These are phyloP conservation scores for Hyaloscypha bicolor DNA, from an alignment of 495 filamentous ascomycete species.

Conservation along the genomic window DNA sequence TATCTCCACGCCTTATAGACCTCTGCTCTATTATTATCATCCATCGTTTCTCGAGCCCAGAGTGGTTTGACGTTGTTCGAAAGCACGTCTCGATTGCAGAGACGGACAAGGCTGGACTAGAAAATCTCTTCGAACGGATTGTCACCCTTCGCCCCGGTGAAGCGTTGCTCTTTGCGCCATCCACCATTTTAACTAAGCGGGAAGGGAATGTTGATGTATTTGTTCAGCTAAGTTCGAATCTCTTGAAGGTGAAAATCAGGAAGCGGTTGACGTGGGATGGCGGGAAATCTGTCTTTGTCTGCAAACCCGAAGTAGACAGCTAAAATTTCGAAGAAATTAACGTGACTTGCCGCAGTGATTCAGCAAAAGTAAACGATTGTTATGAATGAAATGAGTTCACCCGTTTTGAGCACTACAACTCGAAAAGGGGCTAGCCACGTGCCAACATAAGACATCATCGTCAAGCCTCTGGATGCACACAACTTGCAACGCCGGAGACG, in stretches of 20 bases:
- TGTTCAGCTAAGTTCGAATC: conserved; percentile 13
- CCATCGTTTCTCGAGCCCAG: conserved; percentile 71
- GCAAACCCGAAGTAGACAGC: too few species aligned
- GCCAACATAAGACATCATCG: conserved; percentile 75
- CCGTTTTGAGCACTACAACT: too few species aligned
- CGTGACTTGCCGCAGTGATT: too few species aligned
- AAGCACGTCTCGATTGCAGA: conserved; percentile 55
- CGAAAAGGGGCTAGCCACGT: too few species aligned
- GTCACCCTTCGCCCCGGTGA: conserved; percentile 32
- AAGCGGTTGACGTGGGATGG: conserved; percentile 35
- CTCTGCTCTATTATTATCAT: conserved; percentile 72
- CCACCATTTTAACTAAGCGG: conserved; percentile 9
- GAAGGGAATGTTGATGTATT: conserved; percentile 7
- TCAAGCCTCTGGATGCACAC: conserved; percentile 74
- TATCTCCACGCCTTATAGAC: conserved; percentile 66
- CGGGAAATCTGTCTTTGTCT: too few species aligned
- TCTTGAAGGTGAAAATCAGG: conserved; percentile 31
- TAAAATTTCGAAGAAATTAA: too few species aligned
- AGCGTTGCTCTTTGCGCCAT: conserved; percentile 34
- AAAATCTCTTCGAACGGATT: conserved; percentile 30
- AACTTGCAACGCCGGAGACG: conserved; percentile 91
- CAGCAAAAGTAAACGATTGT: too few species aligned
- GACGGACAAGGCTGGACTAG: background rate
- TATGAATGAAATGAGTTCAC: too few species aligned
- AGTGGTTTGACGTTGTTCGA: conserved; percentile 60